Evolutionary conservation across 2,329 filamentous ascomycete genomes (phyloP), one percentile per base, ranked within the genome.

Genomic region (Botrytis elliptica): DNA sequence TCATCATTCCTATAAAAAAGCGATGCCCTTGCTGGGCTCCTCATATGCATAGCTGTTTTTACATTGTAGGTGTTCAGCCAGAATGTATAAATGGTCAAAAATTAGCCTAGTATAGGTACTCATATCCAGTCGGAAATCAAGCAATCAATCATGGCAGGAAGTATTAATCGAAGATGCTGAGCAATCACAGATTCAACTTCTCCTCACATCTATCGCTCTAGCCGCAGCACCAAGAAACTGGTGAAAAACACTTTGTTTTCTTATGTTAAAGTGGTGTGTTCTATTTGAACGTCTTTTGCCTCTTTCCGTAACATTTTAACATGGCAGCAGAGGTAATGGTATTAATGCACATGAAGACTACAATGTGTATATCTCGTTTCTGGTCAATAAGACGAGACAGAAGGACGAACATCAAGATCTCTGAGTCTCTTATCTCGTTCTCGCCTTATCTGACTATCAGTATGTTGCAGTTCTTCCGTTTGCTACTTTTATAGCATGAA

Each of bases 41-140:
- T 16, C n/a, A 1, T 3, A 55, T 55, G n/a, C 0, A 29, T 18
- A 18, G 8, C 0, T 3, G 4, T 1, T 18, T 29, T 18, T 3
- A 55, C 1, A 29, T 10, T 55, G 25, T 18, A 8, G 9, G 52
- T 55, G n/a, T 9, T 29, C n/a, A 29, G 12, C 52, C 52, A 55
- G 14, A 18, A 29, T 55, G 52, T 55, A 14, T 16, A 18, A 9
- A 7, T 55, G n/a, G 25, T 7, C 1, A 55, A 29, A 55, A 5
- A 18, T 29, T 18, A 55, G 12, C 25, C 3, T 1, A n/a, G 25
- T 25, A n/a, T 29, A 29, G 29, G 29, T 29, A 5, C 25, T 55
- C 52, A 12, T 1, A 0, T 7, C 29, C 14, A 55, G 14, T 55
- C 52, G 4, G 16, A 16, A n/a, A 12, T n/a, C 25, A n/a, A 14